Evolutionary conservation across 805 yeast genomes (phyloP).

Genomic region (Candida broadrunensis): DNA sequence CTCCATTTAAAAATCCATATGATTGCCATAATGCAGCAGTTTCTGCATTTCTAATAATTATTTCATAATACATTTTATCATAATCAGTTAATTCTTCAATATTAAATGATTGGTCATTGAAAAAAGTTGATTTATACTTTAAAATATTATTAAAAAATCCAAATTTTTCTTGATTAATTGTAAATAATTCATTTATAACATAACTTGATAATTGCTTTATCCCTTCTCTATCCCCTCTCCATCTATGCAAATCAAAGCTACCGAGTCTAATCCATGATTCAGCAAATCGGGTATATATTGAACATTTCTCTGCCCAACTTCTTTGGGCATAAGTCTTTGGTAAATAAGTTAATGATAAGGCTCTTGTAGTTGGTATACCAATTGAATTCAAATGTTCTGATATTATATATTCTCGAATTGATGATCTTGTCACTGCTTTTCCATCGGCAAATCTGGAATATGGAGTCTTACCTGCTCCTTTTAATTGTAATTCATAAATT

Average conservation of each 20-base stretch:
- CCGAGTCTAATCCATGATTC: slow-evolving; percentile 87
- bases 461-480: slow-evolving; percentile 92
- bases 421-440: slow-evolving; percentile 84
- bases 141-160: slow-evolving; percentile 21
- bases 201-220: slow-evolving; percentile 66
- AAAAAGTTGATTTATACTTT: slow-evolving; percentile 17
- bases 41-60: slow-evolving; percentile 68
- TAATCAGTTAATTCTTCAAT: slow-evolving; percentile 51
- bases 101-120: slow-evolving; percentile 12
- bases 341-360: slow-evolving; percentile 65
- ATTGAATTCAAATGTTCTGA: slow-evolving; percentile 78
- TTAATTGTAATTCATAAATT: slow-evolving; percentile 70
- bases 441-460: slow-evolving; percentile 96
- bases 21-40: slow-evolving; percentile 84
- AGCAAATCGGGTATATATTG: slow-evolving; percentile 80
- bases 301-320: slow-evolving; percentile 72
- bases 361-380: slow-evolving; percentile 85
- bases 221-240: slow-evolving; percentile 67
- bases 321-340: slow-evolving; percentile 80
- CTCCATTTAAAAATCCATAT: slow-evolving; percentile 93
- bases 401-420: slow-evolving; percentile 82
- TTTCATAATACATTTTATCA: slow-evolving; percentile 69
- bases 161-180: slow-evolving; percentile 24
- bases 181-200: slow-evolving; percentile 63
- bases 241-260: slow-evolving; percentile 76